Evolutionary conservation across 139 green algal species (phyloP), one percentile per base, ranked within the genome.

Genomic region (Auxenochlorella pyrenoidosa): DNA sequence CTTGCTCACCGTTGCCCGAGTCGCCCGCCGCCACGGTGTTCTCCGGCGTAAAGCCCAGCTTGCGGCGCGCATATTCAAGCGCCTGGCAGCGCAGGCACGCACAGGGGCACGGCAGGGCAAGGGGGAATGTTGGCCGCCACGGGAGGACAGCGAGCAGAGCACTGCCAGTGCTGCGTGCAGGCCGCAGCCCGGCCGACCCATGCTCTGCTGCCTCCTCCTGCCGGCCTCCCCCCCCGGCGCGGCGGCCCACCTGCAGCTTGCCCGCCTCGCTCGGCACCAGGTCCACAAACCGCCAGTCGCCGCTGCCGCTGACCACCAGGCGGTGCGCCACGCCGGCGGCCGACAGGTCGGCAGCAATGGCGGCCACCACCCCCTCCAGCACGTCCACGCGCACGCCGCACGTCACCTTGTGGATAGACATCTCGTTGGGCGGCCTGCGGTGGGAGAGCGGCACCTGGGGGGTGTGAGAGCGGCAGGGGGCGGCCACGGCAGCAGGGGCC

Each of bases 341-440:
- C 30, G 63, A 44, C 86, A 92, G 78, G 32, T 63, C 44, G 2
- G 28, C 24, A 5, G 28, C 18, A 0, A 93, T 85, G 12, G 40
- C 16, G 26, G 75, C 80, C 75, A 88, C 24, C 54, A 91, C 85
- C 40, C 41, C 18, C 8, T 86, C 84, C 10, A 84, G 71, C 76
- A 89, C 88, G 21, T 79, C 72, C 47, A 84, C 10, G 10, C 83
- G 75, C 78, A 93, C 90, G 15, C 90, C 90, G 66, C 90, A 93
- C 10, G 90, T 93, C 54, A 86, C 86, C 89, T 97, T 97, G 91
- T 96, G 93, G 54, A 93, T 87, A 66, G 95, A 96, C 86, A 95
- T 94, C 90, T 97, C 95, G 24, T 95, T 91, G 58, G 92, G 85
- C 0, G 95, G 95, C 41, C 92, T 90, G 87, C 40, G 13, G 5